Evolutionary conservation across 345 rosid species (phyloP), one percentile per base, ranked within the genome.

Genomic region (Citrus reticulata): DNA sequence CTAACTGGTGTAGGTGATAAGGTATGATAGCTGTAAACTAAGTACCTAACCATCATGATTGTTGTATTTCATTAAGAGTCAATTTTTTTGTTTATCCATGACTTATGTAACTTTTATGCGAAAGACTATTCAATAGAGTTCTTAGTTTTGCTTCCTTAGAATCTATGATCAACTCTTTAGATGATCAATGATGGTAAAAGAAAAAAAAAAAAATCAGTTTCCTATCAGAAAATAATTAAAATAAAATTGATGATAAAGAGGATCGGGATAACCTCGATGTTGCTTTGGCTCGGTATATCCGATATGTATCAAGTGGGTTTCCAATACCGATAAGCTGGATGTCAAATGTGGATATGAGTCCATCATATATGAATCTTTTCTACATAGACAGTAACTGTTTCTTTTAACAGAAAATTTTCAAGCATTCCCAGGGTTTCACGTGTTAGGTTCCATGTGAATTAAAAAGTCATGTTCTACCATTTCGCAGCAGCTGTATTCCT

Each of bases 1-100:
- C 93, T 95, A 73, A 91, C 98, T 67, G 99, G 99, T 87, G 97
- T 91, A 0, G 98, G 98, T 81, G 98, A 95, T 81, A 91, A 89
- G 99, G 98, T 93, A 83, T 73, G 80, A 13, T 75, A 51, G 19
- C 69, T 46, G 46, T 46, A 27, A 25, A n/a, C 74, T 27, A 67
- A 35, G 29, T 64, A 9, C 51, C 32, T 17, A n/a, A 60, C 34
- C 40, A 3, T 62, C 35, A 34, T 49, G 6, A 29, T 17, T 63
- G 60, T 51, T 63, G 62, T 30, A 32, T 30, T 29, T 64, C 32
- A 42, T n/a, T 24, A 29, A 51, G 65, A 62, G 60, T 16, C 7
- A 0, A 19, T 9, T 62, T 46, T 25, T 62, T 11, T 46, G 69
- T 60, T 39, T 25, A 68, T 2, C 9, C 9, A n/a, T 11, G 42